Percentiles rank a stretch among this genome's conserved stretches.
These are phyloP conservation scores for Lycium barbarum DNA, from an alignment of 257 asterid species.

Conservation along the genomic window DNA sequence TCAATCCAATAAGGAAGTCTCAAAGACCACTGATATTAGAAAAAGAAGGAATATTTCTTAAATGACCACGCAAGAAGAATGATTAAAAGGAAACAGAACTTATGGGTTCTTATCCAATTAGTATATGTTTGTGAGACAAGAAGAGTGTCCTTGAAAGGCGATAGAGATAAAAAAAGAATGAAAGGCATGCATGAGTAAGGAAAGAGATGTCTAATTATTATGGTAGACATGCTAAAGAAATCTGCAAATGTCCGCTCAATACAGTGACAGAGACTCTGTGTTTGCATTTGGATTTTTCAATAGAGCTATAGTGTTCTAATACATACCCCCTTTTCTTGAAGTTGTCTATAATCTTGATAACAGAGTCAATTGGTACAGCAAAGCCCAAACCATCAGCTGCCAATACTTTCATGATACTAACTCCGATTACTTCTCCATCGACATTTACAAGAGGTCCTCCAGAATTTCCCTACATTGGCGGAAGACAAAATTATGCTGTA, in stretches of 20 bases:
- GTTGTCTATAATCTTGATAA: slow-evolving; percentile 71
- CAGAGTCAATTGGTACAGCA: slow-evolving; percentile 85
- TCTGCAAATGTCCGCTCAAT: neutral
- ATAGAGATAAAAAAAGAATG: neutral
- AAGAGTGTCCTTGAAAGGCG: neutral
- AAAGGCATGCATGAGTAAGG: neutral
- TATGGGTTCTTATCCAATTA: neutral
- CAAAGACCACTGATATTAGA: neutral
- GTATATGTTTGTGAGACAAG: neutral
- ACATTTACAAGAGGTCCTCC: slow-evolving; percentile 91
- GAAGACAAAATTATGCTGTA: slow-evolving; percentile 15
- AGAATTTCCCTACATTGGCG: slow-evolving; percentile 77
- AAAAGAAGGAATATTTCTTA: neutral
- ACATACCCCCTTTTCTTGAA: slow-evolving; percentile 74
- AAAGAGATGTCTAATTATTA: neutral
- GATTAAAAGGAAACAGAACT: neutral
- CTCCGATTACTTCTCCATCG: slow-evolving; percentile 90
- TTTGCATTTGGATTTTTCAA: neutral
- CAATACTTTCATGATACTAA: slow-evolving; percentile 73
- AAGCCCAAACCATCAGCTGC: slow-evolving; percentile 90
- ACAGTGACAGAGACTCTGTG: neutral
- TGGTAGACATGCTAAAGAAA: neutral
- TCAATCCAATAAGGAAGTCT: neutral
- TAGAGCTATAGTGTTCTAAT: neutral
- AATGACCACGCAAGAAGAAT: neutral